Percentiles rank a stretch among this genome's conserved stretches.
phyloP scores from a whole-genome alignment of 768 basidiomycete species.

The Pleurotus giganteus region DNA sequence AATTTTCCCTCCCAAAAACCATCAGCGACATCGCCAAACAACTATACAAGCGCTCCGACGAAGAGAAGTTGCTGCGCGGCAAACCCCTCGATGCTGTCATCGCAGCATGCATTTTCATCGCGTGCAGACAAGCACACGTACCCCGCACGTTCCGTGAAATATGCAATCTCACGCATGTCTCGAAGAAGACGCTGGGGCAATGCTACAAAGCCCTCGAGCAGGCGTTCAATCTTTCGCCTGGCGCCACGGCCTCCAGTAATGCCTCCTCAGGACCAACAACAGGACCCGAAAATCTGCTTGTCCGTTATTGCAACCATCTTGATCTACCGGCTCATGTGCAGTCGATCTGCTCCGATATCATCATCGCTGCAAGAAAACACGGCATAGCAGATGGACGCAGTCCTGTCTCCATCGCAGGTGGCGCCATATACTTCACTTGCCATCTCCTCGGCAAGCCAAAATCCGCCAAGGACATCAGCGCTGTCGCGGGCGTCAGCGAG shows the following conservation, averaged over 20 bases:
- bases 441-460: slow-evolving; percentile 74
- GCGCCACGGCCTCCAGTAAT: slow-evolving; percentile 54
- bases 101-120: slow-evolving; percentile 97
- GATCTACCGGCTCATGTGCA: slow-evolving; percentile 82
- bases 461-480: slow-evolving; percentile 81
- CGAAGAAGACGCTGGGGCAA: slow-evolving; percentile 93
- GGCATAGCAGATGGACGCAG: slow-evolving; percentile 92
- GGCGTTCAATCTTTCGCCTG: slow-evolving; percentile 85
- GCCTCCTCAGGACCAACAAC: slow-evolving; percentile 49
- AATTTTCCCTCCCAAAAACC: slow-evolving; percentile 89
- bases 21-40: slow-evolving; percentile 97
- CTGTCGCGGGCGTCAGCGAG: slow-evolving; percentile 92
- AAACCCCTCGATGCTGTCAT: slow-evolving; percentile 93
- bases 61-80: slow-evolving; percentile 88
- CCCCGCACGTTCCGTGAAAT: slow-evolving; percentile 96
- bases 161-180: slow-evolving; percentile 88
- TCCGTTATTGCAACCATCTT: slow-evolving; percentile 93
- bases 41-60: slow-evolving; percentile 95
- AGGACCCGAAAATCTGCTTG: slow-evolving; percentile 82
- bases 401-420: slow-evolving; percentile 98
- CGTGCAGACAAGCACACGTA: slow-evolving; percentile 93
- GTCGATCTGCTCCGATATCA: slow-evolving; percentile 80
- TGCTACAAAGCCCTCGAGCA: slow-evolving; percentile 88
- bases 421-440: slow-evolving; percentile 92
- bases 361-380: slow-evolving; percentile 72